Percentiles rank a stretch among this genome's conserved stretches.
phyloP scores from a whole-genome alignment of 1,284 basidiomycete species.

The Leccinum pallidistipes region DNA sequence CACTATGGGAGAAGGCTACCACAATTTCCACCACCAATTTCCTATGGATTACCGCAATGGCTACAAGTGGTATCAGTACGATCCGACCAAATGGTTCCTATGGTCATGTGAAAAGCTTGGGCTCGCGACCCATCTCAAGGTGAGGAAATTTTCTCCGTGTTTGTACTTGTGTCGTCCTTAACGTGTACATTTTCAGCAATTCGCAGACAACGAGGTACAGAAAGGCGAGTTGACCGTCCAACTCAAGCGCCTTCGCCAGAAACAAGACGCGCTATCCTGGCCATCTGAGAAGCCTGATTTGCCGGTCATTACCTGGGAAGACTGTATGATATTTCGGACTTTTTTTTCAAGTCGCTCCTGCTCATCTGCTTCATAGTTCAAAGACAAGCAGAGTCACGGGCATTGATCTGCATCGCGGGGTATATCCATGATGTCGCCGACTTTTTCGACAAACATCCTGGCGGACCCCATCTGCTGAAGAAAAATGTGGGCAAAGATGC shows the following conservation, averaged over 20 bases:
- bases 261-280: constrained; percentile 74
- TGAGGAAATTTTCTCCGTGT: too few relatives aligned
- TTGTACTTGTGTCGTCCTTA: too few relatives aligned
- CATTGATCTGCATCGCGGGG: constrained; percentile 77
- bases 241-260: constrained; percentile 73
- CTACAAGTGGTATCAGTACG: too few relatives aligned
- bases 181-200: constrained; percentile 37
- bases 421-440: constrained; percentile 85
- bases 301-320: constrained; percentile 83
- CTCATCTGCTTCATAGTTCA: constrained; percentile 47
- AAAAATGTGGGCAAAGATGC: constrained; percentile 79
- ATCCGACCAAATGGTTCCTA: too few relatives aligned
- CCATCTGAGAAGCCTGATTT: constrained; percentile 71
- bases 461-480: constrained; percentile 61
- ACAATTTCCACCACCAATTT: too few relatives aligned
- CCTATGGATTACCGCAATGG: too few relatives aligned
- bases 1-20: too few relatives aligned
- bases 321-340: constrained; percentile 47
- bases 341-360: background rate
- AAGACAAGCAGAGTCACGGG: constrained; percentile 70
- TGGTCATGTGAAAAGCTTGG: too few relatives aligned
- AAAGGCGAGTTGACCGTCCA: constrained; percentile 91
- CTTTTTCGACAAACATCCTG: constrained; percentile 87
- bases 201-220: constrained; percentile 89
- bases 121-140: too few relatives aligned